These are phyloP conservation scores for Colletotrichum horii DNA, from an alignment of 2,329 filamentous ascomycete genomes.

Conservation along the genomic window DNA sequence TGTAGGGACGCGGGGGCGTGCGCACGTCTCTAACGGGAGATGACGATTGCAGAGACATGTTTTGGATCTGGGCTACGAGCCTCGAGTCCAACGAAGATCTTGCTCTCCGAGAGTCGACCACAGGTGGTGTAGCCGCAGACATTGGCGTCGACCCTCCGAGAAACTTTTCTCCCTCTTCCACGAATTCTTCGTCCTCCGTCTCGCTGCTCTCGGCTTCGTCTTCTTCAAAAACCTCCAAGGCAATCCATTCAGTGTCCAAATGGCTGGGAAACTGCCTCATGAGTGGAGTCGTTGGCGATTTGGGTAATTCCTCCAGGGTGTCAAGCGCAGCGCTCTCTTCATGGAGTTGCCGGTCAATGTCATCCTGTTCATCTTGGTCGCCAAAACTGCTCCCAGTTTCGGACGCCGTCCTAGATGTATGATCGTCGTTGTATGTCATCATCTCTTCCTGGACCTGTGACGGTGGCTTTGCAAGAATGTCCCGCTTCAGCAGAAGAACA, in stretches of 20 bases:
- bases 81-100: constrained; percentile 39
- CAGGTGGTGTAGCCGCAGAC: neutral
- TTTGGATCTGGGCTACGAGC: constrained; percentile 45
- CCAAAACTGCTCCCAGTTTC: neutral
- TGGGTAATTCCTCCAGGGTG: constrained; percentile 15
- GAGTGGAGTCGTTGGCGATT: neutral
- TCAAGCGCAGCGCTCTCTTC: constrained; percentile 34
- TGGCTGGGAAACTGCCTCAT: constrained; percentile 67
- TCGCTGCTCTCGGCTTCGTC: constrained; percentile 41
- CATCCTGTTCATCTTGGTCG: constrained; percentile 42
- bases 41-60: constrained; percentile 37
- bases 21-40: neutral
- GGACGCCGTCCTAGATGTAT: neutral
- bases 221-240: constrained; percentile 81
- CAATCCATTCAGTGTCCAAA: constrained; percentile 89
- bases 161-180: constrained; percentile 27
- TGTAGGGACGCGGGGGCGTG: neutral
- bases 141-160: neutral
- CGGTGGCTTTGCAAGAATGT: constrained; percentile 67
- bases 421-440: constrained; percentile 17
- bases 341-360: constrained; percentile 51
- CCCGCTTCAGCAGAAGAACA: constrained; percentile 76
- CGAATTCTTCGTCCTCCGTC: constrained; percentile 43
- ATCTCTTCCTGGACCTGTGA: constrained; percentile 43
- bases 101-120: constrained; percentile 14